Base-by-base conservation (phyloP, 2,329 filamentous ascomycete genomes). In the Penicillium digitatum region DNA sequence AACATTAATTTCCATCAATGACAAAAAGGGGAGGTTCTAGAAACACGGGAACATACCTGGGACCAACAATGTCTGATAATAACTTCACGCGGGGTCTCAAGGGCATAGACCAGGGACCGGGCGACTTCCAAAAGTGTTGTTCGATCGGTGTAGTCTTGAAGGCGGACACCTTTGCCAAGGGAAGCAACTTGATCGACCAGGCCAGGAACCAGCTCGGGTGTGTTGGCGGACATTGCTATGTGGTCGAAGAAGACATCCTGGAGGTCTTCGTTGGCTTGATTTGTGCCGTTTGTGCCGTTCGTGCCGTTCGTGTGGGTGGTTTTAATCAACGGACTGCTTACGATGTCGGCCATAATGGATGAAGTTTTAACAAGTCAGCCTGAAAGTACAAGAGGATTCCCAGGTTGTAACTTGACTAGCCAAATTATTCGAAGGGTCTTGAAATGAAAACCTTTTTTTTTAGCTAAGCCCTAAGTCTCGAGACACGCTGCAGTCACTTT, bases 41-140 rank as follows among this genome's bases (percentile, higher is more conserved):
- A 32, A 45, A 3, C 5, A 32, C 11, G 12, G 14, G 18, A n/a
- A 5, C 22, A 22, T 47, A 62, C 59, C 38, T 57, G 44, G 2
- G 58, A 56, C 58, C 58, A 62, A n/a, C 56, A 57, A 26, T 61
- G 51, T 49, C 60, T 49, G 24, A 57, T 47, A 22, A 62, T 61
- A 22, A 54, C 54, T 39, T 59, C 60, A 11, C 56, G 58, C 5
- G 60, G 60, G 1, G 60, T 62, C 27, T 62, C 58, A 22, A 62
- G 52, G 2, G 60, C 58, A 31, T 61, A 52, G 3, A 54, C 52
- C 3, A 62, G 39, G 6, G 60, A 53, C 24, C 58, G 55, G 42
- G 61, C 61, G 12, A 56, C 50, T 43, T 63, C 63, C 8, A 62
- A 40, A 14, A 66, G 52, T 4, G 55, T 49, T 8, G 54, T 31